Conservation (phyloP, 805 yeast genomes). For the Candida ficus region DNA sequence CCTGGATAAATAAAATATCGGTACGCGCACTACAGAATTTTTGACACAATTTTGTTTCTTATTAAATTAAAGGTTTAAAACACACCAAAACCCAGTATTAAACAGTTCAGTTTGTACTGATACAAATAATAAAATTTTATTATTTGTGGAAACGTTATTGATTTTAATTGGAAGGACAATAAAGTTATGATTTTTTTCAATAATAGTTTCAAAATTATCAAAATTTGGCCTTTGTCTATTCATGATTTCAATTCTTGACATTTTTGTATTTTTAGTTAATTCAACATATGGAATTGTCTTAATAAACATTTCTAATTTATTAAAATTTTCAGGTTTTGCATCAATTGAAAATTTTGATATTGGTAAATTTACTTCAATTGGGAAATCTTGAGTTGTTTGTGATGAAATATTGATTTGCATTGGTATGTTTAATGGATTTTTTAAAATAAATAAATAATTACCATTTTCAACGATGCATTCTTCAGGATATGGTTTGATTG, state of each 20-base stretch:
- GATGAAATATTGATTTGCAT: conserved; percentile 15
- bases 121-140: conserved; percentile 20
- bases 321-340: conserved; percentile 13
- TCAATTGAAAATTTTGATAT: conserved; percentile 15
- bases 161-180: conserved; percentile 25
- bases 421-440: conserved; percentile 15
- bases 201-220: conserved; percentile 9
- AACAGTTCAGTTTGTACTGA: conserved; percentile 15
- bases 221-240: conserved; percentile 16
- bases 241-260: conserved; percentile 28
- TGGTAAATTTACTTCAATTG: conserved; percentile 14
- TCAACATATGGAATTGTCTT: conserved; percentile 27
- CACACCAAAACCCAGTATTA: conserved; percentile 20
- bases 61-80: conserved; percentile 12
- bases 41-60: no score
- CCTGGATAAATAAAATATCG: no score
- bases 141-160: background rate
- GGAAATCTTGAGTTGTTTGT: background rate
- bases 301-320: conserved; percentile 17
- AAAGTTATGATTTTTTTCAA: conserved; percentile 26
- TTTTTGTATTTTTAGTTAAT: conserved; percentile 23
- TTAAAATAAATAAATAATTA: conserved; percentile 10
- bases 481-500: conserved; percentile 6
- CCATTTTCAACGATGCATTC: background rate
- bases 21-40: no score